Evolutionary conservation across 2,329 filamentous ascomycete species (phyloP), one percentile per base, ranked within the genome.

Genomic region (Colletotrichum spaethianum): DNA sequence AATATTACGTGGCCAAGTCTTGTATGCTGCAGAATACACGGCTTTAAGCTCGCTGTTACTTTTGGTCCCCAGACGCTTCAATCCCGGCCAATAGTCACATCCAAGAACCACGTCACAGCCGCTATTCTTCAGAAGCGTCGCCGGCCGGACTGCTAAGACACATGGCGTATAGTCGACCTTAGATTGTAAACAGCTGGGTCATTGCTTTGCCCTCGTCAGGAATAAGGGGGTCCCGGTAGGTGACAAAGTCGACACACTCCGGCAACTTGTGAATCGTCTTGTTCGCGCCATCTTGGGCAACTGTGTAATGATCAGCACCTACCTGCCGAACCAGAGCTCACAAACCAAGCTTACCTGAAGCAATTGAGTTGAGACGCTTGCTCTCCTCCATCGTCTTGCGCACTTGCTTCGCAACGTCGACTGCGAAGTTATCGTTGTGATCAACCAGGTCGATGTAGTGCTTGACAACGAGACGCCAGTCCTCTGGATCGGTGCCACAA

Each of bases 161-260:
- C 20, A 28, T 36, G 6, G 18, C 4, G 46, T n/a, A 9, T 36
- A 4, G 20, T 16, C 31, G 31, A n/a, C n/a, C 2, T 68, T n/a
- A 72, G 33, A 69, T 69, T 8, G 65, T 73, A 28, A 73, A 73
- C 9, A 55, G 33, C 16, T 63, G 53, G 31, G 28, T 3, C 60
- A 42, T 70, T 18, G 36, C 33, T 40, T 28, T 59, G 14, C 42
- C 36, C 42, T 9, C 57, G 4, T 8, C 40, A 36, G 70, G 60
- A 9, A 73, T 28, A 8, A 61, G 67, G 18, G 70, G 70, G 18
- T 66, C 70, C 14, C 65, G 42, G 14, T 73, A 73, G 2, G 52
- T 72, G 11, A 69, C 65, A 26, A 52, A 52, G 52, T 69, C 70
- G 11, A 59, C 28, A 2, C 4, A 18, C 11, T 14, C 16, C 7